A percentile compares a stretch with the other conserved stretches of the same genome.
These are phyloP conservation scores for Scalesia atractyloides DNA, from an alignment of 129 eudicot species.

Conservation along the genomic window DNA sequence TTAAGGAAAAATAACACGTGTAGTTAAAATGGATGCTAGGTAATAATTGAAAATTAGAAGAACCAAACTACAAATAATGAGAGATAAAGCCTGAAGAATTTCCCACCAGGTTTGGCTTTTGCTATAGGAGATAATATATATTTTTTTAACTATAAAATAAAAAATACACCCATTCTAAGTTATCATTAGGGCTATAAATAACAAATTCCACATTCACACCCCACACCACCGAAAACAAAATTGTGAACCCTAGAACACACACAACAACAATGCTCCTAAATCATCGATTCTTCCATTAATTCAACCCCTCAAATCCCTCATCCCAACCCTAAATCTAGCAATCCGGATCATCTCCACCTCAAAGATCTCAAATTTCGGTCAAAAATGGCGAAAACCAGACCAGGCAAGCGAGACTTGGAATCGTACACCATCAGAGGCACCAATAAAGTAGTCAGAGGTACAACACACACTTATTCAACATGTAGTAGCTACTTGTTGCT, in stretches of 20 bases:
- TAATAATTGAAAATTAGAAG: too few relatives aligned
- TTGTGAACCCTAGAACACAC: constrained; percentile 7
- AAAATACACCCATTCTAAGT: background rate
- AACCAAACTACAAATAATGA: too few relatives aligned
- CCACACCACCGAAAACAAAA: background rate
- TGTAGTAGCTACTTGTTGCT: background rate
- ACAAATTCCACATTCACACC: background rate
- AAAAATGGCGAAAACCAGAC: constrained; percentile 66
- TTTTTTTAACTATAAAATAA: too few relatives aligned
- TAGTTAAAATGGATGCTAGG: too few relatives aligned
- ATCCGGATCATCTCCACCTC: constrained; percentile 8
- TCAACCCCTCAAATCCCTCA: background rate
- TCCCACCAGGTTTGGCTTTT: too few relatives aligned
- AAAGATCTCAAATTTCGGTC: constrained; percentile 7
- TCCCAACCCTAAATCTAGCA: background rate
- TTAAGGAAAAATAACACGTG: too few relatives aligned
- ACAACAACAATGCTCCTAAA: constrained; percentile 32
- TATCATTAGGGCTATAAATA: constrained; percentile 23
- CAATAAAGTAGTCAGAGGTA: constrained; percentile 70
- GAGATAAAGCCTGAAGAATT: too few relatives aligned
- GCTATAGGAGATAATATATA: too few relatives aligned
- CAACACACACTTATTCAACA: background rate
- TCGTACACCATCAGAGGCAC: constrained; percentile 69
- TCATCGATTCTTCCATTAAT: constrained; percentile 19
- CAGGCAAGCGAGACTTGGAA: constrained; percentile 59